These are phyloP conservation scores for Coemansia sp. DNA, from an alignment of 192 early-diverging fungal genomes.

Conservation along the genomic window DNA sequence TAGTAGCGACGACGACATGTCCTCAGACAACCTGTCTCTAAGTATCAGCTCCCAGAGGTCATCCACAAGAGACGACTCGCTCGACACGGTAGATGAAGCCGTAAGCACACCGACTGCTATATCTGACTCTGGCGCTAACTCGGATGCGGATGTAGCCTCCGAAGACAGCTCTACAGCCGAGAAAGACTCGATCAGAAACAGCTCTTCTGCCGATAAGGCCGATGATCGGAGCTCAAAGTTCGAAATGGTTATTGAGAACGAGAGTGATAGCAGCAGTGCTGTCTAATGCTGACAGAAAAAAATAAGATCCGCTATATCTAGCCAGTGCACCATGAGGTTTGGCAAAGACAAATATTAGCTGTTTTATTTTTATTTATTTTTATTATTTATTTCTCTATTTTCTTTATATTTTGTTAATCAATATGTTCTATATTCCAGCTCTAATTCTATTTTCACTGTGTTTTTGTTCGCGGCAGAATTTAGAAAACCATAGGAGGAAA, in stretches of 20 bases:
- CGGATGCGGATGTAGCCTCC: too few relatives aligned
- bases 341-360: too few relatives aligned
- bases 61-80: neutral
- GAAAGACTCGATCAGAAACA: neutral
- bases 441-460: too few relatives aligned
- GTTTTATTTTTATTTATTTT: too few relatives aligned
- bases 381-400: too few relatives aligned
- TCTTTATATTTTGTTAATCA: too few relatives aligned
- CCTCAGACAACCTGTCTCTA: neutral
- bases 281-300: neutral
- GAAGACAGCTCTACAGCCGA: neutral
- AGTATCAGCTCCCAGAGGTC: neutral
- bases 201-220: neutral
- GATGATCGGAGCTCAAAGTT: neutral
- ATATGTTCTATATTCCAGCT: too few relatives aligned
- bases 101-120: neutral
- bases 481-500: too few relatives aligned
- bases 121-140: neutral
- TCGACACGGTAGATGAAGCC: neutral
- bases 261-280: neutral
- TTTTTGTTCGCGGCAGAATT: too few relatives aligned
- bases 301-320: neutral
- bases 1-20: neutral
- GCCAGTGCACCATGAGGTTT: too few relatives aligned
- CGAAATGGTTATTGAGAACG: constrained; percentile 4